A percentile compares a stretch with the other conserved stretches of the same genome.
These are phyloP conservation scores for Oenanthe javanica DNA, from an alignment of 140 eudicot species.

Conservation along the genomic window DNA sequence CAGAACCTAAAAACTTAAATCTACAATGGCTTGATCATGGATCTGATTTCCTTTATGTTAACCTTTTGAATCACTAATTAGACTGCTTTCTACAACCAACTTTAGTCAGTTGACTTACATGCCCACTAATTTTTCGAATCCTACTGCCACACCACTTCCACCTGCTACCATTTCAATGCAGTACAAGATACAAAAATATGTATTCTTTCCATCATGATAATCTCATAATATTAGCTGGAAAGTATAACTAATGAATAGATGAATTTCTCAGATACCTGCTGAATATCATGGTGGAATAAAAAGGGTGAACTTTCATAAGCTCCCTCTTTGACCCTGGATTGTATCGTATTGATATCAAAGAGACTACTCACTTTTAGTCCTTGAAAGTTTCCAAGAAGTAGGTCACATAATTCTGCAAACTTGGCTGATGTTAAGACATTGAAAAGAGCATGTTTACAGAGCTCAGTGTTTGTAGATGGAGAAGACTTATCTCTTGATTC, in stretches of 20 bases:
- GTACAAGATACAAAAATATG: neutral
- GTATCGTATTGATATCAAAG: slow-evolving; percentile 40
- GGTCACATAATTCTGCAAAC: slow-evolving; percentile 45
- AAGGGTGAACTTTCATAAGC: slow-evolving; percentile 60
- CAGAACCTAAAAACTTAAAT: neutral
- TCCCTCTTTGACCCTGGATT: slow-evolving; percentile 58
- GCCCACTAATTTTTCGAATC: neutral
- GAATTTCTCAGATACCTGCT: slow-evolving; percentile 42
- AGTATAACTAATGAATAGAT: neutral
- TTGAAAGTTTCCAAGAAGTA: slow-evolving; percentile 52
- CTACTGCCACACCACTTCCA: neutral
- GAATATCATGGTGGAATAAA: slow-evolving; percentile 61
- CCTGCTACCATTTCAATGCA: neutral
- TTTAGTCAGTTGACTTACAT: neutral
- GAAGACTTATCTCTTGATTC: slow-evolving; percentile 31
- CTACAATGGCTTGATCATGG: neutral
- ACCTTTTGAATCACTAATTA: neutral
- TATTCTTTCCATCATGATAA: neutral
- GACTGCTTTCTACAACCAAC: neutral
- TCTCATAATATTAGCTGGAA: neutral
- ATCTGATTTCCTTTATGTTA: neutral
- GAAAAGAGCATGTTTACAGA: slow-evolving; percentile 39
- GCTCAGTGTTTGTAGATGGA: slow-evolving; percentile 32
- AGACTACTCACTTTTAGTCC: slow-evolving; percentile 42
- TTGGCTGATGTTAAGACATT: slow-evolving; percentile 54